Evolutionary conservation across 352 stramenopile genomes (phyloP).

Genomic region (Phytophthora chlamydospora): DNA sequence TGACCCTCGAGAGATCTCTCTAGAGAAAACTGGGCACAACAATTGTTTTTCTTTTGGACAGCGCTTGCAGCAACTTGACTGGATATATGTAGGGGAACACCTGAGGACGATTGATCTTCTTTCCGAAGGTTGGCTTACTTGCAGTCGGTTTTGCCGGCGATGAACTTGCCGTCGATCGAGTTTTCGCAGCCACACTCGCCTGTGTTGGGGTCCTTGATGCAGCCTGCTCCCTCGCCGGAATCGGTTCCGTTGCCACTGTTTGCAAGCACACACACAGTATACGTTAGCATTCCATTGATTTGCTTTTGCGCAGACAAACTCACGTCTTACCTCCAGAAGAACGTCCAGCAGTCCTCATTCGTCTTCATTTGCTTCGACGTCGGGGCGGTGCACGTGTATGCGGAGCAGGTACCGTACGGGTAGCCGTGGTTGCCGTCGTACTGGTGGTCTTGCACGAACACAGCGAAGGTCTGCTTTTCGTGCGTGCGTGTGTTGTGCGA

Average conservation of each 20-base stretch:
- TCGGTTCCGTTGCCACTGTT: constrained; percentile 29
- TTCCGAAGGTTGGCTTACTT: constrained; percentile 18
- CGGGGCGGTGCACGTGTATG: constrained; percentile 31
- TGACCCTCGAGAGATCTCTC: too few species aligned
- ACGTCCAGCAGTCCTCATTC: constrained; percentile 40
- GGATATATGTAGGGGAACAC: too few species aligned
- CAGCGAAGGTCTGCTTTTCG: constrained; percentile 38
- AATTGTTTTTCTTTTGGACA: too few species aligned
- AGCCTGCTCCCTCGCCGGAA: constrained; percentile 27
- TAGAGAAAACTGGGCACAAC: background rate
- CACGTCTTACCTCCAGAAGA: constrained; percentile 39
- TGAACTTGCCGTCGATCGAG: constrained; percentile 35
- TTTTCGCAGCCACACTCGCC: constrained; percentile 40
- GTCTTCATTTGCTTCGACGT: constrained; percentile 17
- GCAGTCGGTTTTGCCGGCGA: constrained; percentile 29
- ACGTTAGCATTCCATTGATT: constrained; percentile 11
- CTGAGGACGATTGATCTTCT: too few species aligned
- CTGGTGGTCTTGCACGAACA: constrained; percentile 38
- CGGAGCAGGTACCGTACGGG: constrained; percentile 37
- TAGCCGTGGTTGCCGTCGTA: constrained; percentile 40
- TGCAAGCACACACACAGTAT: background rate
- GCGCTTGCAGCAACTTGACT: too few species aligned
- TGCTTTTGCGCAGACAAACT: background rate
- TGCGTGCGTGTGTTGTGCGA: constrained; percentile 45
- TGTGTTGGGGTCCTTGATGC: constrained; percentile 33